Conservation (phyloP, 1,284 basidiomycete species). For the Trichosporon sp. region DNA sequence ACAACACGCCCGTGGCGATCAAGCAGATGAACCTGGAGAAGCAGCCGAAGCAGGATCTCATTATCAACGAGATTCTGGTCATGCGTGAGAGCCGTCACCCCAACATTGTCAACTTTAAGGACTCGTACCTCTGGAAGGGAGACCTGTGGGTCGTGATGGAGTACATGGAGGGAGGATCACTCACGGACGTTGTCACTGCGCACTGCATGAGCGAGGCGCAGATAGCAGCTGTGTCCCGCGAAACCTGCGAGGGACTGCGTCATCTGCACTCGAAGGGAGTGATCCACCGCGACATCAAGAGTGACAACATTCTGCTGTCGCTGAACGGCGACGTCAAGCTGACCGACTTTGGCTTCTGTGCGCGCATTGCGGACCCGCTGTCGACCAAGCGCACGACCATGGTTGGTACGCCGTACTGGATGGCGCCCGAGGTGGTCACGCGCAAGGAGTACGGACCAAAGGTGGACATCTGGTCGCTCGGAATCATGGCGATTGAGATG, state of each 20-base stretch:
- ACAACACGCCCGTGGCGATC: conserved; percentile 90
- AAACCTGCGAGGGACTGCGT: conserved; percentile 83
- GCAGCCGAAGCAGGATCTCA: conserved; percentile 98
- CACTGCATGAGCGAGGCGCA: conserved; percentile 91
- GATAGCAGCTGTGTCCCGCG: conserved; percentile 86
- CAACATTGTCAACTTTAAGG: conserved; percentile 99
- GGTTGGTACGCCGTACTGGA: conserved; percentile 99
- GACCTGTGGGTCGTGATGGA: conserved; percentile 99
- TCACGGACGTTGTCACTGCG: conserved; percentile 94
- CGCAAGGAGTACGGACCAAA: conserved; percentile 98
- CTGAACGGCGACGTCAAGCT: conserved; percentile 94
- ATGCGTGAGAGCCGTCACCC: conserved; percentile 94
- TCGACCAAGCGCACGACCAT: conserved; percentile 97
- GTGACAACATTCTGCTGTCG: conserved; percentile 88
- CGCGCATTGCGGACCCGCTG: conserved; percentile 84
- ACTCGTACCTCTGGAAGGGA: conserved; percentile 95
- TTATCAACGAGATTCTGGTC: conserved; percentile 99
- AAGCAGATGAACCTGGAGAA: conserved; percentile 99
- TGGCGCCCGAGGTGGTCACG: conserved; percentile 98
- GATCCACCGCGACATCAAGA: conserved; percentile 98
- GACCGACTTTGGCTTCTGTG: conserved; percentile 97
- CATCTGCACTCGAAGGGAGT: conserved; percentile 91
- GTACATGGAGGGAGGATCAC: conserved; percentile 89
- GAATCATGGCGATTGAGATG: conserved; percentile 99
- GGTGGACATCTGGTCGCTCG: conserved; percentile 97